Conservation (phyloP, 1,284 basidiomycete species). For the Sparassis latifolia region DNA sequence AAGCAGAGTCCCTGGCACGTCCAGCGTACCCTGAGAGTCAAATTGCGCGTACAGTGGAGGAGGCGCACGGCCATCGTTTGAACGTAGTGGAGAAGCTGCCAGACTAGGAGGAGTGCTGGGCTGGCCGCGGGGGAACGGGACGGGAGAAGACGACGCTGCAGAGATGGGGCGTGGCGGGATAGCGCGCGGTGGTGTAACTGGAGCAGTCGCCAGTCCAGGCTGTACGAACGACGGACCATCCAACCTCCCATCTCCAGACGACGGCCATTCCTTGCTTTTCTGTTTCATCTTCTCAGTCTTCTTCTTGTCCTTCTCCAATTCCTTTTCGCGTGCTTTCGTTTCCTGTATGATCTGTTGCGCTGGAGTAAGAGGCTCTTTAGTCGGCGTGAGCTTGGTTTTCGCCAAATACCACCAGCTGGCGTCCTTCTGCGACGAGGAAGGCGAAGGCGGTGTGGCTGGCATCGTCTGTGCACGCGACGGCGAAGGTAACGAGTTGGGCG, state of each 20-base stretch:
- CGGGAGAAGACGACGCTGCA: constrained; percentile 49
- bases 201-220: constrained; percentile 33
- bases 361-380: constrained; percentile 70
- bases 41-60: constrained; percentile 73
- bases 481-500: constrained; percentile 36
- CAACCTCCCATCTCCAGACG: constrained; percentile 41
- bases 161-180: constrained; percentile 33
- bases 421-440: constrained; percentile 57
- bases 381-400: constrained; percentile 69
- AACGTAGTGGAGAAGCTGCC: constrained; percentile 50
- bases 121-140: constrained; percentile 42
- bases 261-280: constrained; percentile 43
- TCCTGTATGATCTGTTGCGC: constrained; percentile 75
- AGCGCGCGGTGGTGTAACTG: constrained; percentile 15
- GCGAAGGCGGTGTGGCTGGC: constrained; percentile 46
- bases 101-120: constrained; percentile 51
- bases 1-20: constrained; percentile 63
- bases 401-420: constrained; percentile 61
- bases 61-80: constrained; percentile 38
- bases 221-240: constrained; percentile 51
- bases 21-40: constrained; percentile 58
- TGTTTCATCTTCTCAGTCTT: constrained; percentile 34
- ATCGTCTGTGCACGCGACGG: constrained; percentile 48
- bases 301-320: constrained; percentile 39
- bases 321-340: constrained; percentile 57